Percentiles rank a stretch among this genome's conserved stretches.
Conservation (phyloP, 176 grass and related monocot genomes). For the Lolium perenne region DNA sequence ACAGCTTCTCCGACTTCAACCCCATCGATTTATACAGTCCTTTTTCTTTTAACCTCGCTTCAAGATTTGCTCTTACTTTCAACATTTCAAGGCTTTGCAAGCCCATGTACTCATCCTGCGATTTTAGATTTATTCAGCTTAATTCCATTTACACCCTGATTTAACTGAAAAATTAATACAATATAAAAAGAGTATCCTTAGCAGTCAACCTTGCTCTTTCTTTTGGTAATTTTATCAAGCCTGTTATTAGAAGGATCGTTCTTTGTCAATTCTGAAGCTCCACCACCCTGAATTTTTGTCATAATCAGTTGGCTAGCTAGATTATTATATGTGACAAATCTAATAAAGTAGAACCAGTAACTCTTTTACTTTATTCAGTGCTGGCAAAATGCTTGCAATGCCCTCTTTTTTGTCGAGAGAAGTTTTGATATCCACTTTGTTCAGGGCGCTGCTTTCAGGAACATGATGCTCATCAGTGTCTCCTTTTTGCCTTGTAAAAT, state of each 20-base stretch:
- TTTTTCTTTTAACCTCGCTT: slow-evolving; percentile 86
- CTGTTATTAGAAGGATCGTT: slow-evolving; percentile 36
- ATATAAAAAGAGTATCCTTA: slow-evolving; percentile 9
- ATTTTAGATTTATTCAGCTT: slow-evolving; percentile 39
- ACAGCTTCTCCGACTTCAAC: slow-evolving; percentile 51
- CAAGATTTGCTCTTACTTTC: slow-evolving; percentile 86
- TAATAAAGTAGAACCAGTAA: slow-evolving; percentile 11
- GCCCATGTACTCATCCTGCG: slow-evolving; percentile 61
- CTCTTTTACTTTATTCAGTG: slow-evolving; percentile 36
- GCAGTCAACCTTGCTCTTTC: slow-evolving; percentile 55
- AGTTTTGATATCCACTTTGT: slow-evolving; percentile 13
- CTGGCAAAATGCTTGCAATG: background rate
- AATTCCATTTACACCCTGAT: slow-evolving; percentile 2
- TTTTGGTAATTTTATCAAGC: slow-evolving; percentile 43
- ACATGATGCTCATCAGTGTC: slow-evolving; percentile 24
- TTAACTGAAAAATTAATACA: slow-evolving; percentile 32
- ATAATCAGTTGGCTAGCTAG: slow-evolving; percentile 13
- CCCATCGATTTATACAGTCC: slow-evolving; percentile 69
- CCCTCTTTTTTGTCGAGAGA: slow-evolving; percentile 35
- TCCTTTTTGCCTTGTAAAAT: slow-evolving; percentile 26
- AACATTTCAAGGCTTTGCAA: slow-evolving; percentile 84
- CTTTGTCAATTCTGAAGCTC: slow-evolving; percentile 47
- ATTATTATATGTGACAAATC: slow-evolving; percentile 4
- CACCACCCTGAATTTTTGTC: slow-evolving; percentile 42
- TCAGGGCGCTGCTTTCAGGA: slow-evolving; percentile 8